These are phyloP conservation scores for Blastocystis sp. DNA, from an alignment of 352 stramenopile species.

Conservation along the genomic window DNA sequence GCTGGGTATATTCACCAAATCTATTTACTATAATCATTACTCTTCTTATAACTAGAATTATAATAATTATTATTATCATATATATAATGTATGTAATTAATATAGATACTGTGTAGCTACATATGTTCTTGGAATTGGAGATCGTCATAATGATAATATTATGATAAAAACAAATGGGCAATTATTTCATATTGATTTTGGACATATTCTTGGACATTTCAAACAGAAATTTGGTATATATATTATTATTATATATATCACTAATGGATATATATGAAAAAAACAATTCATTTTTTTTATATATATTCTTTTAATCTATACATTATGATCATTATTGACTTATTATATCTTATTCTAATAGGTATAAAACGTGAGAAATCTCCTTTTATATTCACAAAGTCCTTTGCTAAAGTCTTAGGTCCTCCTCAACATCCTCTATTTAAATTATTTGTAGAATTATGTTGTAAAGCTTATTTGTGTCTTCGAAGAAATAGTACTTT, in stretches of 20 bases:
- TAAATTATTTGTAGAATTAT: conserved; percentile 47
- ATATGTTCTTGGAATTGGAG: conserved; percentile 71
- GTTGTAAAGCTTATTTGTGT: conserved; percentile 3
- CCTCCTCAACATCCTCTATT: conserved; percentile 56
- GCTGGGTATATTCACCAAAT: too few relatives aligned
- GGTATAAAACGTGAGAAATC: conserved; percentile 65
- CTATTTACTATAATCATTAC: too few relatives aligned
- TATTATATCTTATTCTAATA: too few relatives aligned
- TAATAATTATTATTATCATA: too few relatives aligned
- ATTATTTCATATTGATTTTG: conserved; percentile 87
- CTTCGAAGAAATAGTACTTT: conserved; percentile 9
- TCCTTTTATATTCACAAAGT: conserved; percentile 69
- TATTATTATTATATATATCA: too few relatives aligned
- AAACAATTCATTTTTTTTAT: too few relatives aligned
- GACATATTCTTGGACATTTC: conserved; percentile 78
- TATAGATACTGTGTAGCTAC: conserved; percentile 74
- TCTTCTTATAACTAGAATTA: too few relatives aligned
- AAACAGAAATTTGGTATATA: conserved; percentile 72
- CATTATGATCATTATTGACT: too few relatives aligned
- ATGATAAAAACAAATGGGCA: conserved; percentile 73
- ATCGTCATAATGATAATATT: conserved; percentile 78
- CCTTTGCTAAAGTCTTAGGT: conserved; percentile 63
- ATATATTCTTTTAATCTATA: too few relatives aligned
- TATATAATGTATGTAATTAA: too few relatives aligned
- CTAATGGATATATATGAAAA: too few relatives aligned